Evolutionary conservation across 768 basidiomycete species (phyloP), one percentile per base, ranked within the genome.

Genomic region (Heimioporus sp.): DNA sequence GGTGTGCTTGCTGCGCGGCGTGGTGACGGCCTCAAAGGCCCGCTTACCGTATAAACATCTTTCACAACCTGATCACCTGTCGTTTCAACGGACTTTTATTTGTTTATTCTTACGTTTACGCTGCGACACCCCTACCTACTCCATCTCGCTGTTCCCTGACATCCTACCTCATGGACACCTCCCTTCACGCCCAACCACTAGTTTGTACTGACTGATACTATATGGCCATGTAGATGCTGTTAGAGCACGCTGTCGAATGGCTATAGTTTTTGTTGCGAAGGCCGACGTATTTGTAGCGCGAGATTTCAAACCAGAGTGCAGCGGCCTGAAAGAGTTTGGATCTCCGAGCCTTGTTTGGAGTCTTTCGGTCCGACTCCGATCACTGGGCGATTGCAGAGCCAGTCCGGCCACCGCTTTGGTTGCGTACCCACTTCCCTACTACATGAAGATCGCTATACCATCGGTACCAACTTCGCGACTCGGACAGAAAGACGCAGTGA

Each of bases 21-120:
- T 19, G 90, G 90, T 13, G 87, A 87, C 53, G 87, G 89, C 5
- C 74, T 79, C 54, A 74, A 74, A 12, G 87, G 86, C 15, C 69
- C 76, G 11, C 79, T 87, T 24, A 71, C 81, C 40, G 71, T 55
- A 51, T 68, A 57, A 69, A 31, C 38, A 31, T 10, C 21, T 49
- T 11, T 13, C 32, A 15, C 32, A 20, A 48, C 36, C 20, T 34
- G 37, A 36, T 46, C 9, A 13, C 30, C 53, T 57, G 15, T 53
- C 52, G 15, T 46, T 62, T 48, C 38, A 40, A 19, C 8, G 21
- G 24, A 41, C 37, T 46, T 15, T 10, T 42, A 39, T 53, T 10
- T 42, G 37, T 53, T n/a, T 46, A 57, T 11, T 46, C 30, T 1
- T 31, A 15, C 46, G 6, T 51, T 53, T 12, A 56, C 16, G 44